Base-by-base conservation (phyloP, 2,329 filamentous ascomycete genomes). In the Coniochaeta sp. region DNA sequence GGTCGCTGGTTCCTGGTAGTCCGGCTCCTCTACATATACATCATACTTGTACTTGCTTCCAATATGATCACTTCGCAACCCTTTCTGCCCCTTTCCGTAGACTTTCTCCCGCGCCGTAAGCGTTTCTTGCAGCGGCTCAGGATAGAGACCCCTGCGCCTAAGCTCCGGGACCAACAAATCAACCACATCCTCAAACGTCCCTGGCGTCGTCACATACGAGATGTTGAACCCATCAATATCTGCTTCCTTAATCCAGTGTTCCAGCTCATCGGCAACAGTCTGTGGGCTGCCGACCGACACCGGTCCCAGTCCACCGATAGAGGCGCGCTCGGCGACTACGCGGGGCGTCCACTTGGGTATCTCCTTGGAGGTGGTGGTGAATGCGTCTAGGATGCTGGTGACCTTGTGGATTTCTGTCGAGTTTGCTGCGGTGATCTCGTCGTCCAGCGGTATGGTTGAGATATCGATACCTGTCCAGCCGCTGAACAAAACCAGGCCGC, bases 11-110 rank as follows among this genome's bases (percentile, higher is more conserved):
- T 28, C 24, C 47, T 28, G 6, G 60, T 73, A 76, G 4, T 75
- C 71, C 26, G 66, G 59, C 32, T 85, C 81, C 65, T 87, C 83
- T 60, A 79, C 70, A 64, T 87, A 88, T 1, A 85, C 79, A 65
- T 82, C 77, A 64, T 88, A 89, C 72, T 84, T 86, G 67, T 87
- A 89, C 63, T 65, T 70, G 57, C 78, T 82, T 1, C 85, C 86
- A 0, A 75, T 67, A 69, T 89, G 86, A 69, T 89, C 86, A 63
- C 74, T 74, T 40, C 84, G 75, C 61, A 89, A 67, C 16, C 77
- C 74, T 6, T 71, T 77, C 68, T 88, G 85, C 0, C 85, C 86
- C 62, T 75, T 76, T 0, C 85, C 84, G 68, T 87, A 88, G 0
- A 88, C 73, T 71, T 82, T 87, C 71, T 89, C 86, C 19, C 84